Base-by-base conservation (phyloP, 108 stramenopile genomes). In the Conticribra weissflogii region DNA sequence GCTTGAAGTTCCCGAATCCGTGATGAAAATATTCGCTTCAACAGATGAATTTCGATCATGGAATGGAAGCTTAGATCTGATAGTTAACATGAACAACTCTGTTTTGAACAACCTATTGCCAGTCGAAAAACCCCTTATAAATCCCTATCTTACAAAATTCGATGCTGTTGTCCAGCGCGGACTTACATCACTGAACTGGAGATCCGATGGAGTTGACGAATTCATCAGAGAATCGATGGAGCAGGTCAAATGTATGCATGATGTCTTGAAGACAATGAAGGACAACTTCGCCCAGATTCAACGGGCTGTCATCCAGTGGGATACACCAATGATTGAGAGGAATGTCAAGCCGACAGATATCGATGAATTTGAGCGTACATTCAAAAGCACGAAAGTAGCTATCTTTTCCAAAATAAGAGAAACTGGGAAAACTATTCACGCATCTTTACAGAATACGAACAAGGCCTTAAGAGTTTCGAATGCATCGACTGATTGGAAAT, bases 31-130 rank as follows among this genome's bases (percentile, higher is more conserved):
- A 57, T 94, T 91, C 70, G 74, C 85, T 51, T 85, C 85, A 51
- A 86, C 89, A 2, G 92, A 94, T 62, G 70, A 52, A 15, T 94
- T 94, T 87, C 87, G 95, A 47, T 63, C 74, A 51, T 90, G 93
- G 90, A 91, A 88, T 25, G 92, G 87, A n/a, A 89, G 89, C 66
- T 62, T 96, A 19, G 92, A 96, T 46, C 87, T 96, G 31, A 87
- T 94, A 74, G 91, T 92, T 1, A 82, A 87, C 76, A 92, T 83
- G 89, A 86, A 96, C 79, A 96, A 96, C 69, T 76, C 76, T 16
- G 85, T 90, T 18, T 64, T 94, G 48, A 76, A 85, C 3, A 70
- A 73, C 59, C 68, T 96, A 58, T 85, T 94, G 19, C 95, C 95
- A 25, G 95, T 96, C 25, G 95, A 96, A 59, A 86, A 87, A 72